Conservation (phyloP, 1,139 yeast genomes). For the Blastobotrys malaysiensis region DNA sequence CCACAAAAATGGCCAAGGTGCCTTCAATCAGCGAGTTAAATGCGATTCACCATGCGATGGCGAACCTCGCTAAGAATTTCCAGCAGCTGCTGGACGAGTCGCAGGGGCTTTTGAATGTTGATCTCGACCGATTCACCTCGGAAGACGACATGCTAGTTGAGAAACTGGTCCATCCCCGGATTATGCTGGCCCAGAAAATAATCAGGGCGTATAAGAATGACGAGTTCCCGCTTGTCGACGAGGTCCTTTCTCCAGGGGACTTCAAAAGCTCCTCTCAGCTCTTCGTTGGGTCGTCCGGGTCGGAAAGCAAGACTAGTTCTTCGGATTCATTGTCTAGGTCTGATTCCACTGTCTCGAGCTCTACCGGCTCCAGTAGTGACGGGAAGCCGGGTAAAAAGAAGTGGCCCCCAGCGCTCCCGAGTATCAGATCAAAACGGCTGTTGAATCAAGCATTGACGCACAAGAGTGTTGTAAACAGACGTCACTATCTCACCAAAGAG, state of each 20-base stretch:
- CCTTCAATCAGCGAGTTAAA: constrained; percentile 29
- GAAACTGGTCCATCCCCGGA: constrained; percentile 47
- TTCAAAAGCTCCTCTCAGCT: background rate
- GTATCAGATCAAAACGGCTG: constrained; percentile 53
- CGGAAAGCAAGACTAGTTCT: background rate
- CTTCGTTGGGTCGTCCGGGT: background rate
- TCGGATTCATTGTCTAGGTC: background rate
- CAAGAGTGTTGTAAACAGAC: constrained; percentile 60
- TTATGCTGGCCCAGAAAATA: constrained; percentile 55
- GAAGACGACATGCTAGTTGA: constrained; percentile 28
- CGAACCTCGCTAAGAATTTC: constrained; percentile 48
- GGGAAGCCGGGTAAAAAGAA: constrained; percentile 4
- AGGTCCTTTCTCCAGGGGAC: background rate
- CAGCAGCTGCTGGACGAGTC: constrained; percentile 19
- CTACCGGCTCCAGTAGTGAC: background rate
- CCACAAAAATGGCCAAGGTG: background rate
- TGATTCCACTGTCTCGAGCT: background rate
- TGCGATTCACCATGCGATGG: constrained; percentile 44
- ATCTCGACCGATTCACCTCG: background rate
- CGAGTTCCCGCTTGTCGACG: constrained; percentile 45
- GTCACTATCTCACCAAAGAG: constrained; percentile 47
- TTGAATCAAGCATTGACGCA: constrained; percentile 75
- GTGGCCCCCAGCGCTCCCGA: constrained; percentile 66
- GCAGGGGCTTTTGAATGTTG: background rate
- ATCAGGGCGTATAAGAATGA: constrained; percentile 49